Evolutionary conservation across 2,329 filamentous ascomycete species (phyloP), one percentile per base, ranked within the genome.

Genomic region (Tolypocladium inflatum): DNA sequence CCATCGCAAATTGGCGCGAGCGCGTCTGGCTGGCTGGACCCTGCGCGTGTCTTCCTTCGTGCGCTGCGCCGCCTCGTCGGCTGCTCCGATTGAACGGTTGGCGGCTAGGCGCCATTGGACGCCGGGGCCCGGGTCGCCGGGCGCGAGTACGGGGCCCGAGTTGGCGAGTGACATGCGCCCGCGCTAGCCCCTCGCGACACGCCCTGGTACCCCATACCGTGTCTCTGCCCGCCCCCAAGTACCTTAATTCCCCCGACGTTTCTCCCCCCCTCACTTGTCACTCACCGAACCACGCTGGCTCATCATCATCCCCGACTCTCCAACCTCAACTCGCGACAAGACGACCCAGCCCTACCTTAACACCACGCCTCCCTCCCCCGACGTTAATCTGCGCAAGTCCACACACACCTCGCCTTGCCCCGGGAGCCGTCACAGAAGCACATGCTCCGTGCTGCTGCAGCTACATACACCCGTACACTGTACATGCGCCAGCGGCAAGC

Each of bases 1-100:
- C 48, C 26, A n/a, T 51, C 4, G 48, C 30, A n/a, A 2, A 21
- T 52, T 33, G 48, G 19, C 48, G 48, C 48, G 17, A n/a, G 45
- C 23, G 43, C 43, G 21, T 48, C 13, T n/a, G 48, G 30, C 43
- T 19, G 42, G 21, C 21, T 3, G 42, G 21, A 45, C 43, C 43
- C 43, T 26, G 43, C 42, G 42, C 42, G 41, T 10, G 41, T 45
- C 21, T 21, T 4, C 45, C 21, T 21, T 4, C 45, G 45, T 19
- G 26, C 19, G 8, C 3, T 42, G 53, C 58, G 58, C 39, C 52
- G 53, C 52, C 56, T 37, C 48, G 26, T 52, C 50, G 58, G 55
- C 35, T 30, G 35, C 42, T 33, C 50, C 58, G 41, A 53, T 54
- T 35, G 33, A 53, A 7, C 10, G 37, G 50, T 52, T 56, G 21